These are phyloP conservation scores for Sporothrix euskadiensis DNA, from an alignment of 2,329 filamentous ascomycete genomes.

Conservation along the genomic window DNA sequence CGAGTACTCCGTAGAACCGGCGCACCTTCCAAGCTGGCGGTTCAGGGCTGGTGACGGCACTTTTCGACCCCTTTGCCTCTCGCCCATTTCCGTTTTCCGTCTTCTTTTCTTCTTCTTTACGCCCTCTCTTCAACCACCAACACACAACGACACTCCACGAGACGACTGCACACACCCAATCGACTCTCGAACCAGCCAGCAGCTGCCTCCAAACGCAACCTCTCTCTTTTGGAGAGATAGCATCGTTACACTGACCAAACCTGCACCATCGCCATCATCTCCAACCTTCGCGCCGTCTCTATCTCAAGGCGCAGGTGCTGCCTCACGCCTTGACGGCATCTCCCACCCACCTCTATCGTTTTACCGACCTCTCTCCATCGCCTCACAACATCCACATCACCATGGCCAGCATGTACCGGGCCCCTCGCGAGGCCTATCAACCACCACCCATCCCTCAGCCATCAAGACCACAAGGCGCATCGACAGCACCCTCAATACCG, in stretches of 20 bases:
- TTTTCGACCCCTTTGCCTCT: background rate
- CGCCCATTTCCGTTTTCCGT: background rate
- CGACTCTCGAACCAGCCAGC: background rate
- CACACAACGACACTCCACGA: background rate
- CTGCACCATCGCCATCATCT: background rate
- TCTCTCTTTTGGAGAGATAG: background rate
- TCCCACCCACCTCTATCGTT: background rate
- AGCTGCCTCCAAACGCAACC: background rate
- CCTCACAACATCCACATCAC: background rate
- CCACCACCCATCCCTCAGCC: slow-evolving; percentile 49
- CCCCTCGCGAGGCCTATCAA: slow-evolving; percentile 58
- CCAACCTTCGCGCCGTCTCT: background rate
- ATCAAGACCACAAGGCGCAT: slow-evolving; percentile 28
- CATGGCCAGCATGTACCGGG: slow-evolving; percentile 63
- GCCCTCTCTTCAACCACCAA: background rate
- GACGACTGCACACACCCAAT: background rate
- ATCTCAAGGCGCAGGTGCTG: background rate
- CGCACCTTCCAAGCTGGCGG: slow-evolving; percentile 3
- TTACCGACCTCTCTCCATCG: background rate
- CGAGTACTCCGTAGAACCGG: background rate
- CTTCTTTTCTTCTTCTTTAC: background rate
- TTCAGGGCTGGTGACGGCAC: slow-evolving; percentile 12
- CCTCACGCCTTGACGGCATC: slow-evolving; percentile 10
- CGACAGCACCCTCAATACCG: background rate
- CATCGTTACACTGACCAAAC: background rate